Evolutionary conservation across 2,329 filamentous ascomycete genomes (phyloP).

Genomic region (Raffaelea albimanens): DNA sequence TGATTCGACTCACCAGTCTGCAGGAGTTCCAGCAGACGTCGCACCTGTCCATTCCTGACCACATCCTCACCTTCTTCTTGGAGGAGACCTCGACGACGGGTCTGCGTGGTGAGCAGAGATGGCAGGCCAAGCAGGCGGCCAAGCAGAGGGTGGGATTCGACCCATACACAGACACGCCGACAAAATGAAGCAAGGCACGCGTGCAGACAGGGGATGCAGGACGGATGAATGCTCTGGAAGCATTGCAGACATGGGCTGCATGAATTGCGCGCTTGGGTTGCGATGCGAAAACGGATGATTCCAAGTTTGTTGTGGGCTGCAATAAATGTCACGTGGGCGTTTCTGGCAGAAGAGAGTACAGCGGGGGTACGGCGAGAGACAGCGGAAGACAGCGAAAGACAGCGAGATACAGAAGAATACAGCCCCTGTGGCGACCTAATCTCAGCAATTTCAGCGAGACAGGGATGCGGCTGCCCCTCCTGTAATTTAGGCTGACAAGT

Average conservation of each 20-base stretch:
- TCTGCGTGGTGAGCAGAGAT: conserved; percentile 33
- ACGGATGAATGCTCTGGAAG: no score
- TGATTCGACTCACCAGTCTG: conserved; percentile 74
- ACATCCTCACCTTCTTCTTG: conserved; percentile 82
- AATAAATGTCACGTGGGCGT: no score
- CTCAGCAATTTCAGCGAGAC: background rate
- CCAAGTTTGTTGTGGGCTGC: no score
- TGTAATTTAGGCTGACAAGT: background rate
- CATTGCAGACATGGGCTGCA: background rate
- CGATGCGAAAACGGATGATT: no score
- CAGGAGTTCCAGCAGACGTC: conserved; percentile 89
- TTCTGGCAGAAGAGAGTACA: no score
- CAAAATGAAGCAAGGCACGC: conserved; percentile 12
- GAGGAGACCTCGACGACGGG: conserved; percentile 48
- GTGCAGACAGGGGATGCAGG: background rate
- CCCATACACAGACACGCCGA: conserved; percentile 39
- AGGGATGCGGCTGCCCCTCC: background rate
- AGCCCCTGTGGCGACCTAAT: background rate
- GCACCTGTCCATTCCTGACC: conserved; percentile 82
- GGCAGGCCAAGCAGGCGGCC: conserved; percentile 34
- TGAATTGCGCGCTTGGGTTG: background rate
- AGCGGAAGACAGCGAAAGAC: background rate
- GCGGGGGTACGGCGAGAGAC: no score
- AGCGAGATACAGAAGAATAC: background rate
- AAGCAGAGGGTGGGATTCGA: conserved; percentile 45